Conservation (phyloP, 2,329 filamentous ascomycete species). For the Dactylonectria estremocensis region DNA sequence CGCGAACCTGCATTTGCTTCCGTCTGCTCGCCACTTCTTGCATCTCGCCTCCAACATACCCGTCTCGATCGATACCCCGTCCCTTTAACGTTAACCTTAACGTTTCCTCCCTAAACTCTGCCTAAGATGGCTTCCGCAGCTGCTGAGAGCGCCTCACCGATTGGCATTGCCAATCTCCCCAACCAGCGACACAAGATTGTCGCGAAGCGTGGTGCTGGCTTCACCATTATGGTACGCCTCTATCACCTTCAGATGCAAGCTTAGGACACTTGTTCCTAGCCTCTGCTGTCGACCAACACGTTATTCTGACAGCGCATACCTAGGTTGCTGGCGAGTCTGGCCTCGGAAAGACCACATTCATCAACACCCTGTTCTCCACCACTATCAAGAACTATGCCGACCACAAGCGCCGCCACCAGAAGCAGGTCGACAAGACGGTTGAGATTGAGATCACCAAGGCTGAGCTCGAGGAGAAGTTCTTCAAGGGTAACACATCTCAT, state of each 20-base stretch:
- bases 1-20: slow-evolving; percentile 41
- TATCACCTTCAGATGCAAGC: background rate
- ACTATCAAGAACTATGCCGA: slow-evolving; percentile 99
- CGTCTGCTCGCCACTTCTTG: slow-evolving; percentile 37
- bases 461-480: slow-evolving; percentile 99
- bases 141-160: slow-evolving; percentile 75
- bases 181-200: slow-evolving; percentile 85
- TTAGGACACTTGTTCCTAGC: background rate
- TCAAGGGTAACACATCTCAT: slow-evolving; percentile 84
- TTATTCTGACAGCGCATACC: slow-evolving; percentile 29
- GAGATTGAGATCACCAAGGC: slow-evolving; percentile 99
- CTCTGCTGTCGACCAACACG: slow-evolving; percentile 30
- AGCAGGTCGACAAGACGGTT: slow-evolving; percentile 99
- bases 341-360: slow-evolving; percentile 99
- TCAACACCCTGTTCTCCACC: slow-evolving; percentile 99
- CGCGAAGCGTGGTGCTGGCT: slow-evolving; percentile 90
- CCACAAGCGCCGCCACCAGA: slow-evolving; percentile 98
- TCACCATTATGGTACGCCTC: slow-evolving; percentile 94
- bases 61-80: slow-evolving; percentile 15
- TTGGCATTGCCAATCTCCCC: slow-evolving; percentile 82
- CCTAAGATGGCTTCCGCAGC: slow-evolving; percentile 69
- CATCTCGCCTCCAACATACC: slow-evolving; percentile 27
- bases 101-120: slow-evolving; percentile 28
- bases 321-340: slow-evolving; percentile 99
- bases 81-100: slow-evolving; percentile 18